A percentile compares a stretch with the other conserved stretches of the same genome.
Conservation (phyloP, 768 basidiomycete species). For the Hericium rajendrae region DNA sequence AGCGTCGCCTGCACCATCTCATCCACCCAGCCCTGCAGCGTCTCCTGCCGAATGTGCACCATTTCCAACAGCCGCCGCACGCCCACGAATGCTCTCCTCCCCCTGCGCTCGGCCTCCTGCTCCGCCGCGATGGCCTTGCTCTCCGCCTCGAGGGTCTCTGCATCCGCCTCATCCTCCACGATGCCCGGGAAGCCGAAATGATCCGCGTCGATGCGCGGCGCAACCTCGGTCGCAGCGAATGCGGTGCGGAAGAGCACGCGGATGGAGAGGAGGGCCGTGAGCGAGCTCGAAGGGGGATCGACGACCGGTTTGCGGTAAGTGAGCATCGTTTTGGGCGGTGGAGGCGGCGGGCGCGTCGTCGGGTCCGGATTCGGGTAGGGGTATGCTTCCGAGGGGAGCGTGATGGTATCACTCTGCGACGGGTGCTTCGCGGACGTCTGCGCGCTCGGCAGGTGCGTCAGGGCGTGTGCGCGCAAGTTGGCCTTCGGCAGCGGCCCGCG, state of each 20-base stretch:
- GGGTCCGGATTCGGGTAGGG: slow-evolving; percentile 52
- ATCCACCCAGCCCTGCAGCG: slow-evolving; percentile 45
- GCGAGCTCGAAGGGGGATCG: slow-evolving; percentile 64
- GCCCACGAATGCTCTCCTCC: slow-evolving; percentile 60
- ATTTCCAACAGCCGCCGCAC: slow-evolving; percentile 51
- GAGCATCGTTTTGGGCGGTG: slow-evolving; percentile 54
- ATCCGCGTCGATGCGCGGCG: slow-evolving; percentile 68
- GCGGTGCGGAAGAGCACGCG: slow-evolving; percentile 77
- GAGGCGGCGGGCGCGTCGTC: slow-evolving; percentile 61
- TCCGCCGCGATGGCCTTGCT: slow-evolving; percentile 28
- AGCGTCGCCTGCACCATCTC: slow-evolving; percentile 46
- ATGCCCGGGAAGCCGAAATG: slow-evolving; percentile 87
- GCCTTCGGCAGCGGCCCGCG: slow-evolving; percentile 36
- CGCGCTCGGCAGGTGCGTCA: slow-evolving; percentile 64
- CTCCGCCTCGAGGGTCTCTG: slow-evolving; percentile 28
- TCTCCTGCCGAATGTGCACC: slow-evolving; percentile 57
- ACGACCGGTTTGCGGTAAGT: slow-evolving; percentile 46
- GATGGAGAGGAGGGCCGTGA: slow-evolving; percentile 74
- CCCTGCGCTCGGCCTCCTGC: slow-evolving; percentile 60
- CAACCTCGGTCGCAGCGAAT: slow-evolving; percentile 58
- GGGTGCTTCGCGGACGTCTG: slow-evolving; percentile 50
- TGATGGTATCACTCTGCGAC: slow-evolving; percentile 65
- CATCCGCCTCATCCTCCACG: slow-evolving; percentile 70
- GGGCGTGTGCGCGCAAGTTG: slow-evolving; percentile 53
- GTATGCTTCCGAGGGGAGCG: slow-evolving; percentile 45